Percentiles rank a stretch among this genome's conserved stretches.
phyloP scores from a whole-genome alignment of 192 early-diverging fungal genomes.

The Oehlia diaphana region DNA sequence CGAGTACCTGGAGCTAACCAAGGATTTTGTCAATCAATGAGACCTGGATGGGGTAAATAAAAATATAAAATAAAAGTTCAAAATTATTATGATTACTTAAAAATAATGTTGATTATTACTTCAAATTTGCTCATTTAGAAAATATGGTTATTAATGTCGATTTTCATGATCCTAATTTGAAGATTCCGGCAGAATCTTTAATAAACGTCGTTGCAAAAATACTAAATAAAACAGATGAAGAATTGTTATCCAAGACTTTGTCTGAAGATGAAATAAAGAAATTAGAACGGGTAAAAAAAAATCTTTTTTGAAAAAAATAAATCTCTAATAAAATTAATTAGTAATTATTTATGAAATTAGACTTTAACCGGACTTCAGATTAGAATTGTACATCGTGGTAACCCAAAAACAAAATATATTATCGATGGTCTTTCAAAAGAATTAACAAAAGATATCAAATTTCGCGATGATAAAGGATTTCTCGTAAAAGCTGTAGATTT shows the following conservation, averaged over 20 bases:
- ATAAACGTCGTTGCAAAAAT: neutral
- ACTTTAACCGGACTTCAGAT: constrained; percentile 53
- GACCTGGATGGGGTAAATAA: constrained; percentile 2
- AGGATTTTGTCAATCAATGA: neutral
- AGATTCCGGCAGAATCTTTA: neutral
- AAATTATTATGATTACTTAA: neutral
- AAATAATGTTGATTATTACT: no score
- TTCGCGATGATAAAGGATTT: constrained; percentile 59
- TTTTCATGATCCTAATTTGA: constrained; percentile 3
- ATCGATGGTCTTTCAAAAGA: constrained; percentile 64
- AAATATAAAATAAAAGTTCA: neutral
- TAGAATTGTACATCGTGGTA: constrained; percentile 61
- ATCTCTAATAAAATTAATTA: no score
- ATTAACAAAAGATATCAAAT: constrained; percentile 68
- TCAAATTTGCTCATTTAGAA: neutral
- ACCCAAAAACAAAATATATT: constrained; percentile 71
- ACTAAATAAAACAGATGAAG: neutral
- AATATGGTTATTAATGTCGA: neutral
- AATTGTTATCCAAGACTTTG: neutral
- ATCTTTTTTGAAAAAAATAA: no score
- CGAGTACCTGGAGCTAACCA: neutral
- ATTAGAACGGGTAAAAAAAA: neutral
- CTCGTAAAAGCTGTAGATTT: constrained; percentile 67
- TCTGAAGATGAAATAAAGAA: neutral
- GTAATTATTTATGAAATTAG: constrained; percentile 14